Base-by-base conservation (phyloP, 345 rosid species). In the Moringa oleifera region DNA sequence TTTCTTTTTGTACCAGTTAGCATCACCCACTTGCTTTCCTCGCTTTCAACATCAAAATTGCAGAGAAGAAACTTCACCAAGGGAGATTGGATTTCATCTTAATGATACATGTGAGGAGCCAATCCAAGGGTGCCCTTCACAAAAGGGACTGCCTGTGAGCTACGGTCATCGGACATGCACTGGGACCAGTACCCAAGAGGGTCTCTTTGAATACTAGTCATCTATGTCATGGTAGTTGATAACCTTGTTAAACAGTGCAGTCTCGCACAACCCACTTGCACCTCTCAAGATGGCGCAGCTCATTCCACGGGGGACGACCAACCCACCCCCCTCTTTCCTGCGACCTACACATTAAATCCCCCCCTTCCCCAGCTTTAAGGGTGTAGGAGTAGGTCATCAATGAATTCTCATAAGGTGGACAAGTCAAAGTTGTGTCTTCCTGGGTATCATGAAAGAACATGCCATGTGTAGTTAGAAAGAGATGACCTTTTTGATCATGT, bases 61-160 rank as follows among this genome's bases (percentile, higher is more conserved):
- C n/a, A n/a, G n/a, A n/a, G n/a, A n/a, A n/a, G n/a, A n/a, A n/a
- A n/a, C n/a, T n/a, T n/a, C n/a, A n/a, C n/a, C n/a, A 65, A 64
- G 18, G 65, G 63, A 63, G 55, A 21, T 74, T 66, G 78, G 70
- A 54, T 52, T 62, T 68, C 28, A 66, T 78, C 82, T 79, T 53
- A 56, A 64, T 63, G 64, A 52, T 57, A 66, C 47, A 18, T 0
- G 49, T 53, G 33, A 13, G 25, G 57, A 28, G 20, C 61, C 64
- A 59, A 55, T 45, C n/a, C n/a, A 75, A 62, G 66, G 69, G 69
- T 60, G 76, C 55, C 78, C 59, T 64, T 63, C 78, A 77, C 81
- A 61, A 70, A n/a, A n/a, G 88, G 84, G 79, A 51, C 51, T 83
- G 85, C 68, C 79, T 61, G 18, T 53, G 2, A n/a, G n/a, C n/a